Conservation (phyloP, 1,139 yeast genomes). For the Diutina ranongensis region DNA sequence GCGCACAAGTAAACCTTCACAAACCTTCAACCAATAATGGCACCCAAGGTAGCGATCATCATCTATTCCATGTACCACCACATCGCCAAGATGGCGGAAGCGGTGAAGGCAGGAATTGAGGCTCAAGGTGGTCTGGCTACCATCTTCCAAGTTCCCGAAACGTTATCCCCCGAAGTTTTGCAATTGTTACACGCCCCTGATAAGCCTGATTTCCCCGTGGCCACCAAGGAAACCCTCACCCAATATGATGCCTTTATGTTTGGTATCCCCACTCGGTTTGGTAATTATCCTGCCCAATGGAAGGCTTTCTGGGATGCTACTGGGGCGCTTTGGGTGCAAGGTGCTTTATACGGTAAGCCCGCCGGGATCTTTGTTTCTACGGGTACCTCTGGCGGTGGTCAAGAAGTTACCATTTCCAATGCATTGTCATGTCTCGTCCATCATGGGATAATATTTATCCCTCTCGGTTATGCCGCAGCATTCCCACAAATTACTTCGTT, state of each 20-base stretch:
- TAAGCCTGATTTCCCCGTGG: conserved; percentile 59
- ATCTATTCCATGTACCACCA: conserved; percentile 28
- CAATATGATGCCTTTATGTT: conserved; percentile 67
- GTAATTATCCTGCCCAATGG: conserved; percentile 74
- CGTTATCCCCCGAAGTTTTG: conserved; percentile 21
- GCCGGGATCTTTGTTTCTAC: conserved; percentile 73
- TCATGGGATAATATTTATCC: conserved; percentile 72
- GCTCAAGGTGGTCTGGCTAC: conserved; percentile 28
- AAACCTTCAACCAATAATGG: too few relatives aligned
- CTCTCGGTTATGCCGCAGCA: conserved; percentile 63
- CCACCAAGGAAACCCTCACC: conserved; percentile 45
- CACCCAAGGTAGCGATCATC: conserved; percentile 26
- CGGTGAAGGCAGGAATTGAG: conserved; percentile 25
- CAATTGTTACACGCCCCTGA: conserved; percentile 33
- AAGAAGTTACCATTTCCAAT: conserved; percentile 59
- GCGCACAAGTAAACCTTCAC: conserved; percentile 2
- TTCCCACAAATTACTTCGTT: conserved; percentile 49
- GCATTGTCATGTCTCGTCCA: conserved; percentile 59
- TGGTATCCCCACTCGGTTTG: conserved; percentile 79
- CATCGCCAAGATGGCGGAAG: conserved; percentile 23
- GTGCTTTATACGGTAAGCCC: conserved; percentile 63
- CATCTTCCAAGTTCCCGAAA: conserved; percentile 27
- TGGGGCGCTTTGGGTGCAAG: conserved; percentile 74
- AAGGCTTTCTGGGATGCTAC: conserved; percentile 75
- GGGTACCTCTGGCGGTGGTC: conserved; percentile 80